These are phyloP conservation scores for Auriscalpium orientale DNA, from an alignment of 768 basidiomycete species.

Conservation along the genomic window DNA sequence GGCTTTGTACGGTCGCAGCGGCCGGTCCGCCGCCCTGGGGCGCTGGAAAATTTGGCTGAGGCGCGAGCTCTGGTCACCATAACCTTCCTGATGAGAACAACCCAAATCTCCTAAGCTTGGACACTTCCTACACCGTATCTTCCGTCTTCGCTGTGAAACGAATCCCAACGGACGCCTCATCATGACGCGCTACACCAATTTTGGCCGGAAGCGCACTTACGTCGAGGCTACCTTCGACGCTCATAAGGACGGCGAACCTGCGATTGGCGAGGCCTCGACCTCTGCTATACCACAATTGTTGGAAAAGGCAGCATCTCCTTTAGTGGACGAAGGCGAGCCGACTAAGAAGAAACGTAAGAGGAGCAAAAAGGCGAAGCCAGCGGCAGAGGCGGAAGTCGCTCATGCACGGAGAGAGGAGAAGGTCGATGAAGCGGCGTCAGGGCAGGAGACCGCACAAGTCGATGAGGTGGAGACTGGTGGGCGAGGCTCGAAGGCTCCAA, in stretches of 20 bases:
- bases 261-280: slow-evolving; percentile 4
- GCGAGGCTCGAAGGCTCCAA: slow-evolving; percentile 19
- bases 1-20: too few relatives aligned
- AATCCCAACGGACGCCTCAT: too few relatives aligned
- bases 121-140: too few relatives aligned
- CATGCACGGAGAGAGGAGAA: slow-evolving; percentile 12
- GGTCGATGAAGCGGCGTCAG: slow-evolving; percentile 10
- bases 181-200: slow-evolving; percentile 72
- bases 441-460: background rate
- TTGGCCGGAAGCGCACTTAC: slow-evolving; percentile 69
- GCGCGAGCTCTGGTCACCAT: too few relatives aligned
- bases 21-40: too few relatives aligned
- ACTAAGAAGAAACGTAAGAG: slow-evolving; percentile 39
- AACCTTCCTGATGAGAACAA: too few relatives aligned
- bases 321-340: slow-evolving; percentile 44
- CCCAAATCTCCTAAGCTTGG: too few relatives aligned
- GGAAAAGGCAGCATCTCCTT: slow-evolving; percentile 5
- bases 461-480: slow-evolving; percentile 18
- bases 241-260: slow-evolving; percentile 8
- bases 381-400: background rate
- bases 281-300: background rate
- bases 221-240: slow-evolving; percentile 51
- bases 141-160: too few relatives aligned
- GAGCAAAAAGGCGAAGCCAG: slow-evolving; percentile 31
- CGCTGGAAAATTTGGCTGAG: too few relatives aligned